phyloP scores from a whole-genome alignment of 1,284 basidiomycete genomes.

The Boletus albobrunnescens region DNA sequence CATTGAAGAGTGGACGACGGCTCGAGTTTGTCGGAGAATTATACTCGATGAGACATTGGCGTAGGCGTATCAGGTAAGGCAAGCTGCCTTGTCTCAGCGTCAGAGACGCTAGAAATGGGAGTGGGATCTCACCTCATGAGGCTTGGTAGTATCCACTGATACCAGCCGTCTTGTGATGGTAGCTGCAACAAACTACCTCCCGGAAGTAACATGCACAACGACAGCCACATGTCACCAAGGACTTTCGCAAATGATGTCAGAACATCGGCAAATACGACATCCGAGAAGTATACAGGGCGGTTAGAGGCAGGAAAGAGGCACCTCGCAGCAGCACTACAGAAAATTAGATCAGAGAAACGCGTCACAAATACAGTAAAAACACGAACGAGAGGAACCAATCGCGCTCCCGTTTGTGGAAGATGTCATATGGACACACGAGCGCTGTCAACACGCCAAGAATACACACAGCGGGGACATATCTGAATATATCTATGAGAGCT shows the following conservation, averaged over 20 bases:
- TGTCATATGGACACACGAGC: constrained; percentile 64
- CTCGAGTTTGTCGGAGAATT: constrained; percentile 61
- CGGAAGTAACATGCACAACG: constrained; percentile 74
- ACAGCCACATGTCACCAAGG: constrained; percentile 91
- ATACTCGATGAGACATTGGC: constrained; percentile 92
- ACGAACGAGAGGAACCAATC: constrained; percentile 73
- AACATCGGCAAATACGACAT: constrained; percentile 93
- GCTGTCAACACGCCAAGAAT: constrained; percentile 54
- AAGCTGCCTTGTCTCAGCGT: constrained; percentile 48
- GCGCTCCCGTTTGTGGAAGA: constrained; percentile 65
- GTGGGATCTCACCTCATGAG: constrained; percentile 73
- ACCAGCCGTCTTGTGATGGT: constrained; percentile 58
- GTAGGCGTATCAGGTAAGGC: constrained; percentile 87
- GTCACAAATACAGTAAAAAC: not conserved
- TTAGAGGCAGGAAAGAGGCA: constrained; percentile 67
- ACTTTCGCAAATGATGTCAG: constrained; percentile 97
- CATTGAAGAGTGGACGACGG: constrained; percentile 83
- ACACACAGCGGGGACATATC: constrained; percentile 70
- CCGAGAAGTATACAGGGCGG: constrained; percentile 78
- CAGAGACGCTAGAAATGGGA: constrained; percentile 1
- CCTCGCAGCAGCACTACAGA: constrained; percentile 35
- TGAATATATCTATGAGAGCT: constrained; percentile 64
- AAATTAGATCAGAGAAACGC: constrained; percentile 3
- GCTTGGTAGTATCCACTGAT: constrained; percentile 72
- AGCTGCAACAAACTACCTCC: constrained; percentile 68